Evolutionary conservation across 352 stramenopile species (phyloP), one percentile per base, ranked within the genome.

Genomic region (Phytophthora ramorum): DNA sequence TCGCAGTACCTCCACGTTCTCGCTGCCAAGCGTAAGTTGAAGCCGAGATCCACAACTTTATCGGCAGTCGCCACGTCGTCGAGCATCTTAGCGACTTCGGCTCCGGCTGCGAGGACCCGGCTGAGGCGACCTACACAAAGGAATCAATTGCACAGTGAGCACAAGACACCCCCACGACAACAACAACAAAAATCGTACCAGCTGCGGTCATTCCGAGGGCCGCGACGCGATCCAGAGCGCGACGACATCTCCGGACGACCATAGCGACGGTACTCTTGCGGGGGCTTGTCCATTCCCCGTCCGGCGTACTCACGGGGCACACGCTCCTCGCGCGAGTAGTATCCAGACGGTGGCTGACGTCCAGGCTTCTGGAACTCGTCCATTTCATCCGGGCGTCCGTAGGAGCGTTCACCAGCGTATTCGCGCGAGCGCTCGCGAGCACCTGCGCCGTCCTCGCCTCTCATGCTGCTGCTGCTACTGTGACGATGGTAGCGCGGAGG

Each of bases 231-330:
- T 64, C 69, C 52, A 5, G 67, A 56, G 28, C 56, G 67, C 44
- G 55, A 46, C 6, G 57, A 61, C 64, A 71, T 71, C 40, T 77
- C 69, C 16, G 59, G 50, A 16, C 65, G 69, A 49, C 55, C 54
- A 38, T 71, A 69, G 41, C 64, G 69, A 65, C 65, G 69, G 55
- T 59, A 59, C 43, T 71, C 65, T 51, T 66, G 69, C 37, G 58
- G 26, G 10, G 52, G 28, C 49, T 66, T 71, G 38, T 73, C 54
- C 63, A 66, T 41, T 37, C 58, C 57, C 45, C 64, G 47, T 28
- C 51, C 64, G 3, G 26, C 26, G 28, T 77, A 77, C 41, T 71
- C 64, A 7, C 64, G 69, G 4, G 53, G 47, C 34, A 61, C n/a
- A 12, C 67, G 44, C 22, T 76, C 58, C 37, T 74, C 64, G 2